Conservation (phyloP, 208 protist species). For the Wallacemonas collosoma region DNA sequence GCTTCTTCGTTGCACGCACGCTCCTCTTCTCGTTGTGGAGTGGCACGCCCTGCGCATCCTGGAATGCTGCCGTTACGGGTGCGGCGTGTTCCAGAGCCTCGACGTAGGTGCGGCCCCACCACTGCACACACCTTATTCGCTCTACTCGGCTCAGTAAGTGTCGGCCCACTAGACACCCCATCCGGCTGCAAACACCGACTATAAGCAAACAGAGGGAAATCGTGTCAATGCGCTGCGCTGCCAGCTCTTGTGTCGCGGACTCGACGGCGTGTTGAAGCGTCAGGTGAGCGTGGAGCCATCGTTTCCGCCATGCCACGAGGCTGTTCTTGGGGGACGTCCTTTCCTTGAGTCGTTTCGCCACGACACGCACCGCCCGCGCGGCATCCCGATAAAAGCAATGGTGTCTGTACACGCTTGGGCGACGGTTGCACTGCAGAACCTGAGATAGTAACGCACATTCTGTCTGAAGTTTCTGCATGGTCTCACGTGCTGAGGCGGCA, state of each 20-base stretch:
- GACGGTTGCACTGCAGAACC: conserved; percentile 23
- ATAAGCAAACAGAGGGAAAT: conserved; percentile 41
- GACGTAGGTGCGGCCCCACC: conserved; percentile 2
- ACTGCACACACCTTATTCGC: background rate
- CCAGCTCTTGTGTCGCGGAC: conserved; percentile 48
- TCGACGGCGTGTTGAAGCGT: conserved; percentile 33
- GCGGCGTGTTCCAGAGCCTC: background rate
- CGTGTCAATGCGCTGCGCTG: conserved; percentile 59
- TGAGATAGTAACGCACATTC: conserved; percentile 11
- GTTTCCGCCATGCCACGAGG: no score
- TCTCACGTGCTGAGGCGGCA: background rate
- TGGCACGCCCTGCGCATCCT: background rate
- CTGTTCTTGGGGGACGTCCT: background rate
- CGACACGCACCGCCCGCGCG: conserved; percentile 7
- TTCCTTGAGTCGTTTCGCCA: background rate
- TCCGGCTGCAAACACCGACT: conserved; percentile 34
- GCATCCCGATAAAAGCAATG: conserved; percentile 53
- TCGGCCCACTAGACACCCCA: conserved; percentile 43
- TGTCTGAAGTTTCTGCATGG: conserved; percentile 1
- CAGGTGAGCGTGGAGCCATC: conserved; percentile 9
- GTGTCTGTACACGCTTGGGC: conserved; percentile 50
- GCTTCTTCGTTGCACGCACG: background rate
- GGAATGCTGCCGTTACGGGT: background rate
- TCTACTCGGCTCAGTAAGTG: background rate
- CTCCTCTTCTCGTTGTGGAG: background rate